Percentiles rank a stretch among this genome's conserved stretches.
Conservation (phyloP, 257 asterid genomes). For the Solanum megistacrolobum region DNA sequence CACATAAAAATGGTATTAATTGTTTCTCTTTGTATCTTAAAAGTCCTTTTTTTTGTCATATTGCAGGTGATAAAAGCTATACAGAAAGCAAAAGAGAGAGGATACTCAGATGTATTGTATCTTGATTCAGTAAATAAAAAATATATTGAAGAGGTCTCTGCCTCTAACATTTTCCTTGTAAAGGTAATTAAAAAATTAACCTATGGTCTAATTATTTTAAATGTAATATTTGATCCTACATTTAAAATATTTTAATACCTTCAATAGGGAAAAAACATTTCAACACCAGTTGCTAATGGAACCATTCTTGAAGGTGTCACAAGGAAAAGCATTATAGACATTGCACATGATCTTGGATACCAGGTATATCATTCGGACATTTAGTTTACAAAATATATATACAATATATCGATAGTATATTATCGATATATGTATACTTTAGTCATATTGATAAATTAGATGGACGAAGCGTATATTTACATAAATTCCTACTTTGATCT, state of each 20-base stretch:
- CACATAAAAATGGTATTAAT: no score
- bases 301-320: slow-evolving; percentile 74
- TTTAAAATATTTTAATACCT: neutral
- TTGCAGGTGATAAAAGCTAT: slow-evolving; percentile 16
- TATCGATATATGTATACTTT: neutral
- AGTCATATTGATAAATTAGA: neutral
- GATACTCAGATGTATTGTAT: slow-evolving; percentile 75
- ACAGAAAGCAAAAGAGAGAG: slow-evolving; percentile 39
- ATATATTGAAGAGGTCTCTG: slow-evolving; percentile 67
- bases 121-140: slow-evolving; percentile 54
- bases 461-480: neutral
- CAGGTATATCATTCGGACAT: slow-evolving; percentile 21
- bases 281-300: slow-evolving; percentile 59
- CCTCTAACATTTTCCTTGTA: slow-evolving; percentile 55
- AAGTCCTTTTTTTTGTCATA: neutral
- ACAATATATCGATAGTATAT: neutral
- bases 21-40: neutral
- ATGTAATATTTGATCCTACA: neutral
- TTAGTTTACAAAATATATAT: neutral
- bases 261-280: slow-evolving; percentile 42
- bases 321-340: slow-evolving; percentile 59
- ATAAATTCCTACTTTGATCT: neutral
- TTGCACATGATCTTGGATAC: slow-evolving; percentile 52
- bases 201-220: neutral
- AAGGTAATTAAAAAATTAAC: slow-evolving; percentile 31